Conservation (phyloP, 139 green algal species). For the Deuterostichococcus epilithicus region DNA sequence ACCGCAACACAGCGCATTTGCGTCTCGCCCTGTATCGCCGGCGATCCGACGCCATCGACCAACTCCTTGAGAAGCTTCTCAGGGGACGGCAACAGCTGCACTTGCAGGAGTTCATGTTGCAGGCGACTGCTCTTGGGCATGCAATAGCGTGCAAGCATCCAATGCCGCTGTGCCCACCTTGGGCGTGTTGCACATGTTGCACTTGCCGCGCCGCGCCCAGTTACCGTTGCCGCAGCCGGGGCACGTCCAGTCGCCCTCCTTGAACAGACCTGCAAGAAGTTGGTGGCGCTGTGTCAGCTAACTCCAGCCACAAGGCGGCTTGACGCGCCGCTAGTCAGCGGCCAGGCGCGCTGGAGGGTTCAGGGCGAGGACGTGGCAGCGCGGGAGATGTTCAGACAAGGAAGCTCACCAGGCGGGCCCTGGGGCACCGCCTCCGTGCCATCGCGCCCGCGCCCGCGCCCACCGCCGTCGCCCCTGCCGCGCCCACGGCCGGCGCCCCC, state of each 20-base stretch:
- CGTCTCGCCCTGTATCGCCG: no score
- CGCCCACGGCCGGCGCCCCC: conserved; percentile 15
- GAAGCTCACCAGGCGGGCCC: conserved; percentile 19
- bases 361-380: no score
- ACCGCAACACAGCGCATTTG: no score
- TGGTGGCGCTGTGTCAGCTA: not conserved
- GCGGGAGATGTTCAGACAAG: not conserved
- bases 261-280: conserved; percentile 16
- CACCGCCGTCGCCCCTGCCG: conserved; percentile 13
- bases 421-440: conserved; percentile 15
- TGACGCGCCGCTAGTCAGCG: no score
- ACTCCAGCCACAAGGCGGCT: not conserved
- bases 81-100: conserved; percentile 1
- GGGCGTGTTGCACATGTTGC: conserved; percentile 69
- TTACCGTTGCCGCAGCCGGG: conserved; percentile 77
- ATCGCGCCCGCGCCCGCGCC: conserved; percentile 1
- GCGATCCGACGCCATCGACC: conserved; percentile 10
- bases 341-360: no score
- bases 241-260: conserved; percentile 73
- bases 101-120: not conserved
- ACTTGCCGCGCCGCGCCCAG: conserved; percentile 63
- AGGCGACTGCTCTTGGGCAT: no score
- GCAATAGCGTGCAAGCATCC: no score
- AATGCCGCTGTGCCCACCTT: no score
- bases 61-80: not conserved